Base-by-base conservation (phyloP, 257 asterid genomes). In the Rhazya stricta region DNA sequence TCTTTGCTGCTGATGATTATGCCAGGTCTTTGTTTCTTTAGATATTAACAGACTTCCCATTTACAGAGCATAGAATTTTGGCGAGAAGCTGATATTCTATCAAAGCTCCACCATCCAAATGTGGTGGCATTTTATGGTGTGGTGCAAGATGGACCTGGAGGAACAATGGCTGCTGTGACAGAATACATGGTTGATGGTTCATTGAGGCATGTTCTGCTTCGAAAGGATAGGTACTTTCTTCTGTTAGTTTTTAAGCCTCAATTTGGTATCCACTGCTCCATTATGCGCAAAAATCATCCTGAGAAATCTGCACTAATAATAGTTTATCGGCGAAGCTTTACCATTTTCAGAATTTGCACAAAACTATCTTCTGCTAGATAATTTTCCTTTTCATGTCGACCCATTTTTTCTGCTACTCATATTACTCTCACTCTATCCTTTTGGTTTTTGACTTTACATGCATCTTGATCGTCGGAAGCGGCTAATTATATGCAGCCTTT, bases 131-230 rank as follows among this genome's bases (percentile, higher is more conserved):
- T n/a, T n/a, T n/a, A n/a, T n/a, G n/a, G n/a, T n/a, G n/a, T n/a
- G n/a, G n/a, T n/a, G n/a, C n/a, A n/a, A n/a, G n/a, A n/a, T n/a
- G n/a, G n/a, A n/a, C n/a, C n/a, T n/a, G n/a, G n/a, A n/a, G n/a
- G n/a, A n/a, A n/a, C n/a, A n/a, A n/a, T n/a, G n/a, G n/a, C 98
- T 30, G 89, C 98, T 27, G 96, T 88, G 72, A 85, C 98, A 60
- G 97, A 93, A 76, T 93, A 74, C 86, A 93, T 93, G 98, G 96
- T 93, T 76, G 88, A 93, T 78, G 98, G 97, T 43, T 93, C 98
- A 76, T 89, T 93, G 61, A 88, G 97, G 78, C 98, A 87, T 81
- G 95, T 85, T 73, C 82, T 89, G 74, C 81, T 91, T 77, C 75
- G 89, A 78, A 93, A 88, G 86, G 96, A 91, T 36, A 88, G 97